A percentile compares a stretch with the other conserved stretches of the same genome.
Conservation (phyloP, 2,329 filamentous ascomycete genomes). For the Xylaria sp. region DNA sequence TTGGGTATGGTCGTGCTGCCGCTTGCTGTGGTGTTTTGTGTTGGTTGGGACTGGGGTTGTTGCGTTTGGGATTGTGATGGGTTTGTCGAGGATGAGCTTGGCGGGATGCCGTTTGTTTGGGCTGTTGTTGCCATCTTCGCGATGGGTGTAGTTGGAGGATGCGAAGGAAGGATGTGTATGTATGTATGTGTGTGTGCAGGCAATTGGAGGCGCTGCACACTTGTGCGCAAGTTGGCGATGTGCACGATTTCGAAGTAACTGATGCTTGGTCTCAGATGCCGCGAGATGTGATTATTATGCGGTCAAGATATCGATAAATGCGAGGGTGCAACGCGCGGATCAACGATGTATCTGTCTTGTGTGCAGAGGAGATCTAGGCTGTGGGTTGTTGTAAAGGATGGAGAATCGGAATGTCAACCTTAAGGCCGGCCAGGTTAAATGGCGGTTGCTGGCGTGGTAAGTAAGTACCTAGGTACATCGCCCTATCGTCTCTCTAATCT, state of each 20-base stretch:
- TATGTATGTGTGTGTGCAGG: neutral
- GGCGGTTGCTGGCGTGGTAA: too few species aligned
- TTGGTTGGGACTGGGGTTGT: conserved; percentile 26
- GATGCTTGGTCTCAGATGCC: neutral
- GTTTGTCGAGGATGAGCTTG: conserved; percentile 24
- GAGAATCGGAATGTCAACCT: neutral
- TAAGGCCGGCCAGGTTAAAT: neutral
- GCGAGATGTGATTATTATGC: neutral
- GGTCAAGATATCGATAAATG: neutral
- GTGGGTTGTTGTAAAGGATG: conserved; percentile 4
- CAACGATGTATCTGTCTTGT: neutral
- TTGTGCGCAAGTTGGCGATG: conserved; percentile 3
- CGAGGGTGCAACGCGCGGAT: neutral
- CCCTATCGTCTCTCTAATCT: neutral
- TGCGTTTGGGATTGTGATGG: conserved; percentile 27
- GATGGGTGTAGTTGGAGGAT: neutral
- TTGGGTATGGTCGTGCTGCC: conserved; percentile 34
- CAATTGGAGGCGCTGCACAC: neutral
- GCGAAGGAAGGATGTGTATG: too few species aligned
- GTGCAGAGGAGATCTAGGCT: neutral
- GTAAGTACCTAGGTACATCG: too few species aligned
- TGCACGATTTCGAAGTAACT: neutral
- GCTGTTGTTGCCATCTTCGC: conserved; percentile 30
- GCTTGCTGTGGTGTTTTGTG: conserved; percentile 31
- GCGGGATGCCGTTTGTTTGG: conserved; percentile 34